Evolutionary conservation across 305 asterid species (phyloP).

Genomic region (Fraxinus dipetala): DNA sequence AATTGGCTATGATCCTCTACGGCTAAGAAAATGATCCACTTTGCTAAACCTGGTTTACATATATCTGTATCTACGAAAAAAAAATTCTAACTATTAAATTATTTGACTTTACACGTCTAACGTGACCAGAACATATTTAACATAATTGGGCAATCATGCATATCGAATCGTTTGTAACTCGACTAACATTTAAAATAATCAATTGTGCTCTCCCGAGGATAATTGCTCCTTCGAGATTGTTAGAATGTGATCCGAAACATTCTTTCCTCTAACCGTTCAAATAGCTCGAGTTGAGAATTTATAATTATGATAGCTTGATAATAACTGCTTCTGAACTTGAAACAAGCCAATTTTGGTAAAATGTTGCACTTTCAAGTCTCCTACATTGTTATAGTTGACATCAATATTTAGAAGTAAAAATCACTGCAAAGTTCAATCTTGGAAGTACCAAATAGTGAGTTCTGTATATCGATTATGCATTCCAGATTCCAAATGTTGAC

Average conservation of each 20-base stretch:
- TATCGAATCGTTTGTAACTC: neutral
- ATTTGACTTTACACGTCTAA: too few relatives aligned
- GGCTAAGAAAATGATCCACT: neutral
- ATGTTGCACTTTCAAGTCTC: neutral
- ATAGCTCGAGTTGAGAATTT: neutral
- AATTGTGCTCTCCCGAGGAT: too few relatives aligned
- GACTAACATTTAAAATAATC: neutral
- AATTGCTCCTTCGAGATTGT: neutral
- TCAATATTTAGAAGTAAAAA: neutral
- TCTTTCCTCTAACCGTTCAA: too few relatives aligned
- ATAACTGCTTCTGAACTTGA: neutral
- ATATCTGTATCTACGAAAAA: too few relatives aligned
- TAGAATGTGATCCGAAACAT: neutral
- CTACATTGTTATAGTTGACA: neutral
- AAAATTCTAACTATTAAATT: too few relatives aligned
- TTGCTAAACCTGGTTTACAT: neutral
- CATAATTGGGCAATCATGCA: neutral
- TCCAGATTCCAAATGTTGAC: conserved; percentile 25
- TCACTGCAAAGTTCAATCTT: neutral
- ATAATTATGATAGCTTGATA: neutral
- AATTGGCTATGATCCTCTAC: neutral
- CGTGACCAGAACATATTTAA: too few relatives aligned
- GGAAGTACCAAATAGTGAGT: neutral
- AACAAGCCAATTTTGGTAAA: neutral
- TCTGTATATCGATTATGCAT: conserved; percentile 24